Evolutionary conservation across 495 filamentous ascomycete species (phyloP), one percentile per base, ranked within the genome.

Genomic region (Lepraria neglecta): DNA sequence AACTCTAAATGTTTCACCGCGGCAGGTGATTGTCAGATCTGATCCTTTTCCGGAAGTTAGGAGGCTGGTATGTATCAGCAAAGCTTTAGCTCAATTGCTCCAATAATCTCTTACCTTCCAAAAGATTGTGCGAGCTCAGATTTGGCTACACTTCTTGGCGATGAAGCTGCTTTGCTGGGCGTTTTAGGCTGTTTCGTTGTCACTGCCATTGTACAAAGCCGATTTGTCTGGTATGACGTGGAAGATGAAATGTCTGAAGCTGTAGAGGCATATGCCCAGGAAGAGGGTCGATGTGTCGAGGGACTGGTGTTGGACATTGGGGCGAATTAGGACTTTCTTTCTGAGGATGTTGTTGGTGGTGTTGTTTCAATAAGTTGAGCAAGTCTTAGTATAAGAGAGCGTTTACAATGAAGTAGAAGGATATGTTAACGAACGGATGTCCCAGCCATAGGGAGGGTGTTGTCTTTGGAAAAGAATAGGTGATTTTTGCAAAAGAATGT

Each of bases 81-180:
- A 43, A 3, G 17, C 0, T 19, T 5, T 28, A 10, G 21, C 24
- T 0, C 38, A 2, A 19, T 51, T 40, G 12, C 9, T 9, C 9
- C 17, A n/a, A n/a, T 4, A 45, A 2, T n/a, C 28, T n/a, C 21
- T 30, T 52, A 30, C 58, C 38, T 42, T 51, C 17, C 35, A 14
- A 43, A 47, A 47, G 44, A 58, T 35, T 58, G 56, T 19, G 11
- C 58, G 10, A 50, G 45, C 10, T 48, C 58, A 5, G 58, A 48
- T 24, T 52, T 51, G 9, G 58, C 58, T 5, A 35, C 30, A 17
- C 48, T 51, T 30, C 12, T 51, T 31, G 27, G 27, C 17, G 27
- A 9, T 10, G 28, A 31, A 17, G 4, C 7, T 7, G 51, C 31
- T 30, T 21, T 54, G 31, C 31, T 33, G 17, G 15, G 28, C 4